Evolutionary conservation across 2,329 filamentous ascomycete species (phyloP), one percentile per base, ranked within the genome.

Genomic region (Colletotrichum australisinense): DNA sequence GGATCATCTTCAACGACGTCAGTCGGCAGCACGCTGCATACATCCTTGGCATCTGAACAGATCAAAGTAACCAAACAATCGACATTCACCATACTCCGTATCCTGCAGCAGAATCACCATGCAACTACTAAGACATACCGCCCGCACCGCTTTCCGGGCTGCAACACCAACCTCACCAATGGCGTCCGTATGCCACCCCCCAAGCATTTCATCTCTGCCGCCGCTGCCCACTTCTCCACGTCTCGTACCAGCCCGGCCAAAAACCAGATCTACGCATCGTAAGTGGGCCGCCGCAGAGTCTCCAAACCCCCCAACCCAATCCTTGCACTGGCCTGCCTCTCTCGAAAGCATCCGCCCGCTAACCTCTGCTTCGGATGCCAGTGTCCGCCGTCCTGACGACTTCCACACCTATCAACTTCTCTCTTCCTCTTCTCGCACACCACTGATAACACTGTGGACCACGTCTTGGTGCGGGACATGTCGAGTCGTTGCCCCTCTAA

Each of bases 381-480:
- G 90, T 49, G 86, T 91, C 76, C 89, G 89, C 75, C 86, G 85
- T 62, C 83, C 86, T 58, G 84, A 88, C 76, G 86, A 89, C 74
- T 87, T 92, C 79, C 80, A 86, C 78, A 88, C 86, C 22, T 88
- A 90, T 80, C 84, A 89, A 69, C 83, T 87, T n/a, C 83, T 90
- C 64, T 89, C 88, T 3, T 85, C 87, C 2, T 88, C 88, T 6
- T 83, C 88, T 6, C 84, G 86, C 56, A 86, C 81, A 3, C 89
- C 90, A 2, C 86, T 91, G n/a, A 78, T 92, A 68, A 91, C 89
- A 1, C 82, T 91, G 53, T 92, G 89, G 90, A 90, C 89, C 0
- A 85, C 89, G 0, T 88, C 88, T 8, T 91, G 86, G 82, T 91
- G 90, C 79, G 80, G 85, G 5, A 87, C 88, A 19, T 91, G 90